These are phyloP conservation scores for Neonectria neomacrospora DNA, from an alignment of 2,329 filamentous ascomycete genomes.

Conservation along the genomic window DNA sequence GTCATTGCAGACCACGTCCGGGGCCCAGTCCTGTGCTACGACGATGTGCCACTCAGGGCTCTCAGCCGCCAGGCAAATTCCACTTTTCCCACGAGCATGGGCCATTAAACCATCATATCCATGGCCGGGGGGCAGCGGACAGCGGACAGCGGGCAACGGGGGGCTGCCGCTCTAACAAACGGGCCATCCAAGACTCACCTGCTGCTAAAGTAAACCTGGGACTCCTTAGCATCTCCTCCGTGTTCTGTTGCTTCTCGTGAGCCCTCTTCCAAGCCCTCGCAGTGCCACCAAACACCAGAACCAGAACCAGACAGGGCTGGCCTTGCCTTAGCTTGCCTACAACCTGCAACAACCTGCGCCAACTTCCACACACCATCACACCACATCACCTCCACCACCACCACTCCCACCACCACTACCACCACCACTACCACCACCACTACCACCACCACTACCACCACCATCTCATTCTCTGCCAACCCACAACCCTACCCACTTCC, in stretches of 20 bases:
- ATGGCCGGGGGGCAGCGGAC: not conserved
- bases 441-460: slow-evolving; percentile 36
- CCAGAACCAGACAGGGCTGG: slow-evolving; percentile 13
- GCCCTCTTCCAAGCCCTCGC: slow-evolving; percentile 5
- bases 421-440: slow-evolving; percentile 31
- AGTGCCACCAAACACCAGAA: not conserved
- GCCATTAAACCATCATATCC: slow-evolving; percentile 23
- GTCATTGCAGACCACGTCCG: slow-evolving; percentile 41
- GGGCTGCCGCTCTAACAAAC: slow-evolving; percentile 20
- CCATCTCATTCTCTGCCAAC: slow-evolving; percentile 40
- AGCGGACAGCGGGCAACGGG: slow-evolving; percentile 10
- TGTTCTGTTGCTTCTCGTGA: not conserved
- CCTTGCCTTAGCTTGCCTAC: slow-evolving; percentile 26
- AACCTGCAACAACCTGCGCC: slow-evolving; percentile 31
- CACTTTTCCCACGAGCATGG: slow-evolving; percentile 22
- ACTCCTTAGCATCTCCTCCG: not conserved
- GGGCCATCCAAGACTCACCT: not conserved
- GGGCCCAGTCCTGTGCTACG: slow-evolving; percentile 19
- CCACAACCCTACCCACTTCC: slow-evolving; percentile 9
- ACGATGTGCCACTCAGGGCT: not conserved
- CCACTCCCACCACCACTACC: slow-evolving; percentile 37
- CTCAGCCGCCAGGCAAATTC: slow-evolving; percentile 26
- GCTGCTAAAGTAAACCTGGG: slow-evolving; percentile 14
- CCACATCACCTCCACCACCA: slow-evolving; percentile 24
- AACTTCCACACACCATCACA: slow-evolving; percentile 39